These are phyloP conservation scores for Trichophyton schoenleinii DNA, from an alignment of 2,329 filamentous ascomycete species.

Conservation along the genomic window DNA sequence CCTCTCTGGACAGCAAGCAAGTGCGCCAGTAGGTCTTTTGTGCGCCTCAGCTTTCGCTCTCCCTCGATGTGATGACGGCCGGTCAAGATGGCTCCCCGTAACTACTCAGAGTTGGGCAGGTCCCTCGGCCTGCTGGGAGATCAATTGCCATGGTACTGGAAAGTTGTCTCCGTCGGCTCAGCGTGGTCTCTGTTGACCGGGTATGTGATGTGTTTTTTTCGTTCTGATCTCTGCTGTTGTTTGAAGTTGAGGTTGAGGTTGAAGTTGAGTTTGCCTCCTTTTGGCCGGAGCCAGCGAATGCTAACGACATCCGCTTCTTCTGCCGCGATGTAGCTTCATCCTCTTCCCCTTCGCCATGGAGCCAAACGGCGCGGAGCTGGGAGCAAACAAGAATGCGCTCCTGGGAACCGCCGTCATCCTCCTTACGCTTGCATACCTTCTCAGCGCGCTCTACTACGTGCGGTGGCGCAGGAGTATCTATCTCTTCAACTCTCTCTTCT, in stretches of 20 bases:
- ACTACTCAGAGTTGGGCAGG: background rate
- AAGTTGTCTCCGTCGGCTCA: constrained; percentile 17
- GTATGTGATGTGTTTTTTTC: constrained; percentile 15
- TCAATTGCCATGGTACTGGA: constrained; percentile 17
- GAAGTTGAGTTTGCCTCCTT: background rate
- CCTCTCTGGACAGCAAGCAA: too few species aligned
- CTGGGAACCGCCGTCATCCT: constrained; percentile 19
- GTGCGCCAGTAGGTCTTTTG: background rate
- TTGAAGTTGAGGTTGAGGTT: background rate
- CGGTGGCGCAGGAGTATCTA: constrained; percentile 15
- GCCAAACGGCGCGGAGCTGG: constrained; percentile 12
- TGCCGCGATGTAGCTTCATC: constrained; percentile 17
- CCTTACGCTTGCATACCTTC: constrained; percentile 18
- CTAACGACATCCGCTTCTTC: background rate
- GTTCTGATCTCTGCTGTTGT: background rate
- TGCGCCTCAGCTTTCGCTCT: background rate
- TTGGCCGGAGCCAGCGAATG: background rate
- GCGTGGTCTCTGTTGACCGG: constrained; percentile 20
- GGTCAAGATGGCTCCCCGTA: background rate
- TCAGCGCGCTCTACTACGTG: constrained; percentile 18
- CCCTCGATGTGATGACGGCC: constrained; percentile 4
- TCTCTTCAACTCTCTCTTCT: constrained; percentile 21
- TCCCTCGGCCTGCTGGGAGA: constrained; percentile 11
- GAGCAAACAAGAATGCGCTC: constrained; percentile 17
- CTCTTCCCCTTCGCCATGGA: constrained; percentile 22